A percentile compares a stretch with the other conserved stretches of the same genome.
These are phyloP conservation scores for Nothophoma quercina DNA, from an alignment of 2,329 filamentous ascomycete species.

Conservation along the genomic window DNA sequence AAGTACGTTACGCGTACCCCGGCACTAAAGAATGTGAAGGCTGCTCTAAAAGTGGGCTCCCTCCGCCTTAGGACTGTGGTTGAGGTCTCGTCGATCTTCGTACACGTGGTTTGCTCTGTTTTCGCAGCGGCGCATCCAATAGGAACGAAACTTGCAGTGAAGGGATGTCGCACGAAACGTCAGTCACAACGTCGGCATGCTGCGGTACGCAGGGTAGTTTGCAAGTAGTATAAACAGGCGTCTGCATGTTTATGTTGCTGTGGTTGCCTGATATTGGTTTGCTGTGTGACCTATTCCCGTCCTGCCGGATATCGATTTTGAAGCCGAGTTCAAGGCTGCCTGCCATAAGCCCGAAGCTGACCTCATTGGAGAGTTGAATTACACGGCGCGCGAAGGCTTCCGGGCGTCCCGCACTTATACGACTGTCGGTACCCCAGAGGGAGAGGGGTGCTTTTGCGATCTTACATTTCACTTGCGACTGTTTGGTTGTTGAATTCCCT, in stretches of 20 bases:
- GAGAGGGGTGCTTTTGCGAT: slow-evolving; percentile 1
- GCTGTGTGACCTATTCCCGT: slow-evolving; percentile 4
- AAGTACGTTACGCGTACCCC: slow-evolving; percentile 14
- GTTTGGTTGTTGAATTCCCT: not conserved
- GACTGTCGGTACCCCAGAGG: not conserved
- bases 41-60: not conserved
- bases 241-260: slow-evolving; percentile 1
- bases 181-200: slow-evolving; percentile 5
- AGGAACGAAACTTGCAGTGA: not conserved
- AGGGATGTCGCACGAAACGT: slow-evolving; percentile 2
- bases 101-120: slow-evolving; percentile 1
- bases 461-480: slow-evolving; percentile 3
- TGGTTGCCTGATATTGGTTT: slow-evolving; percentile 1
- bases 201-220: slow-evolving; percentile 2
- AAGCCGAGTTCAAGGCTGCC: slow-evolving; percentile 2
- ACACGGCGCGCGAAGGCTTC: slow-evolving; percentile 12
- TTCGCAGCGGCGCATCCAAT: not conserved
- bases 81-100: slow-evolving; percentile 9
- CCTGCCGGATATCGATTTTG: not conserved
- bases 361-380: not conserved
- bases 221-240: not conserved
- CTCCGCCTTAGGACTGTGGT: not conserved
- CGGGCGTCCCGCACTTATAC: slow-evolving; percentile 14
- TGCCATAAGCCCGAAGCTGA: slow-evolving; percentile 13
- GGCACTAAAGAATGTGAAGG: slow-evolving; percentile 6